phyloP scores from a whole-genome alignment of 768 basidiomycete species.

The Gautieria morchelliformis region DNA sequence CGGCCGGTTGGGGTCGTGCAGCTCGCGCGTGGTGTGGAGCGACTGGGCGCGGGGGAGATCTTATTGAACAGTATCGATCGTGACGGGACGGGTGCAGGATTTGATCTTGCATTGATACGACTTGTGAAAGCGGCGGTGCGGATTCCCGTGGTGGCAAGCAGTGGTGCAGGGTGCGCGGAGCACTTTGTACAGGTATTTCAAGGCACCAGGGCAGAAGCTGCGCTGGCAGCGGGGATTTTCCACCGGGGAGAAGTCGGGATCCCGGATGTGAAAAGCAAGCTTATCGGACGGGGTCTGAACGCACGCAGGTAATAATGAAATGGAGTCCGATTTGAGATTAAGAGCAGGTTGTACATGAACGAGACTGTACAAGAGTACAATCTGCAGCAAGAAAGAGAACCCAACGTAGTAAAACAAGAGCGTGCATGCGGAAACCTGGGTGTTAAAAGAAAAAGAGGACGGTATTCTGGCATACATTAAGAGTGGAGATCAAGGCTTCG shows the following conservation, averaged over 20 bases:
- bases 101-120: conserved; percentile 74
- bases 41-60: conserved; percentile 90
- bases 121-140: conserved; percentile 67
- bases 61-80: conserved; percentile 93
- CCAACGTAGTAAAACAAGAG: not conserved
- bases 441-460: not conserved
- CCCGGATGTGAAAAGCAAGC: conserved; percentile 59
- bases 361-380: conserved; percentile 9
- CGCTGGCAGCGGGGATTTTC: conserved; percentile 94
- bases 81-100: conserved; percentile 88
- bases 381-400: not conserved
- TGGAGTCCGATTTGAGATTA: not conserved
- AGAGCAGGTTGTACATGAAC: not conserved
- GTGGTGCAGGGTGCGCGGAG: conserved; percentile 73
- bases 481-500: not conserved
- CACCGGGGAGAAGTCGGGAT: conserved; percentile 86
- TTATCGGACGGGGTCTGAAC: conserved; percentile 40
- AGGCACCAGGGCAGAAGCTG: conserved; percentile 77
- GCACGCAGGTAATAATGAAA: conserved; percentile 24
- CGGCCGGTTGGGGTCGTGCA: conserved; percentile 82
- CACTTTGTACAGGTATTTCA: conserved; percentile 88
- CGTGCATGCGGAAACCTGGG: not conserved
- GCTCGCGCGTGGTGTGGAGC: conserved; percentile 85
- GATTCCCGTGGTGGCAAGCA: conserved; percentile 92
- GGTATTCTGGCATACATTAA: not conserved